A percentile compares a stretch with the other conserved stretches of the same genome.
Conservation (phyloP, 192 early-diverging fungal genomes). For the Linnemannia hyalina region DNA sequence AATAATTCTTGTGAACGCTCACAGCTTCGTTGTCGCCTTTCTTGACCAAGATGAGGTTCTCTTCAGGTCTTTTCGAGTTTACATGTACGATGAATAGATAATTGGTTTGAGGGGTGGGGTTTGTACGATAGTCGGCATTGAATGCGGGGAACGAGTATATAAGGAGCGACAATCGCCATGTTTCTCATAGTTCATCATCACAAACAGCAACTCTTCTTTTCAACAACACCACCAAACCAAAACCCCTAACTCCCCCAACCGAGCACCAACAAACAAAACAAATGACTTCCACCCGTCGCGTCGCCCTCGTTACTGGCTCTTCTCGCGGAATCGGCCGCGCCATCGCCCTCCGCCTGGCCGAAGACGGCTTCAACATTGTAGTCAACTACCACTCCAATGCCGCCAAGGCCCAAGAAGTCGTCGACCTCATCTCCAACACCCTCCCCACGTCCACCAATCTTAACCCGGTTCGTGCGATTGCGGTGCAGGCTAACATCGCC, state of each 20-base stretch:
- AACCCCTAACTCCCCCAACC: no score
- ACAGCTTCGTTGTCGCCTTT: not conserved
- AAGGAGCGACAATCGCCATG: no score
- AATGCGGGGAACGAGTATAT: no score
- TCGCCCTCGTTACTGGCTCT: constrained; percentile 93
- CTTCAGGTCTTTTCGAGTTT: not conserved
- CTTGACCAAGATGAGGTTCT: not conserved
- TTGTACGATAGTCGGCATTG: no score
- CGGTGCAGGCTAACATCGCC: constrained; percentile 58
- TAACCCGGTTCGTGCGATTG: constrained; percentile 46
- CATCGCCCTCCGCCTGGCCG: constrained; percentile 86
- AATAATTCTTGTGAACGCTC: not conserved
- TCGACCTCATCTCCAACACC: not conserved
- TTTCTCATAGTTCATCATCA: no score
- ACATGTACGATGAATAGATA: no score
- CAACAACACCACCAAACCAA: no score
- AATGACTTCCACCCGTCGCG: constrained; percentile 66
- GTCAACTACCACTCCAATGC: constrained; percentile 84
- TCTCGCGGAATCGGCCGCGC: constrained; percentile 90
- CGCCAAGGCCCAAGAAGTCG: constrained; percentile 71
- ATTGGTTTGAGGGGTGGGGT: no score
- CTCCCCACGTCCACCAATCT: not conserved
- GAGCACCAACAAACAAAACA: not conserved
- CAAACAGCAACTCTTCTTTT: no score
- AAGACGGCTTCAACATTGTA: constrained; percentile 66